phyloP scores from a whole-genome alignment of 352 stramenopile genomes.

The Phytophthora fragariaefolia region DNA sequence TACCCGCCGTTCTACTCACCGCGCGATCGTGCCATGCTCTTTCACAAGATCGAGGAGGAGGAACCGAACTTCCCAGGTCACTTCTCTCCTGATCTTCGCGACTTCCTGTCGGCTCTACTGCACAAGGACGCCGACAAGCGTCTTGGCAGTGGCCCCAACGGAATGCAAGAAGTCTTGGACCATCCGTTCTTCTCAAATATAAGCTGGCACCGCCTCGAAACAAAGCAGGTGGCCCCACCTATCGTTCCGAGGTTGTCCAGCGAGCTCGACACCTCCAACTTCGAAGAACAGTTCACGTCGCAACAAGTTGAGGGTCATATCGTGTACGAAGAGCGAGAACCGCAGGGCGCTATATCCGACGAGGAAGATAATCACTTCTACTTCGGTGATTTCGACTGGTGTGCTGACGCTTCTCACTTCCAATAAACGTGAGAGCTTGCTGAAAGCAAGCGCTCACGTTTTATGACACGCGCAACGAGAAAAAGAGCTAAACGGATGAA shows the following conservation, averaged over 20 bases:
- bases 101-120: conserved; percentile 67
- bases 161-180: conserved; percentile 77
- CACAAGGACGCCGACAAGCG: conserved; percentile 67
- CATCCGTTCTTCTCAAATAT: conserved; percentile 80
- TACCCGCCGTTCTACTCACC: conserved; percentile 94
- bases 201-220: conserved; percentile 79
- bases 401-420: conserved; percentile 57
- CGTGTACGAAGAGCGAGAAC: conserved; percentile 61
- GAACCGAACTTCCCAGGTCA: conserved; percentile 93
- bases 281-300: conserved; percentile 77
- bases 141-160: conserved; percentile 57
- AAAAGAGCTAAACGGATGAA: conserved; percentile 12
- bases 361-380: conserved; percentile 45
- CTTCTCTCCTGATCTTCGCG: conserved; percentile 71
- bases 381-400: conserved; percentile 86
- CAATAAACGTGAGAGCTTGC: conserved; percentile 18
- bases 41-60: conserved; percentile 96
- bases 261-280: conserved; percentile 72
- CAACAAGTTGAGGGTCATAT: conserved; percentile 70
- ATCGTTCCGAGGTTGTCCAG: conserved; percentile 55
- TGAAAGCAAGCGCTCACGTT: background rate
- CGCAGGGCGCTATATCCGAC: conserved; percentile 27
- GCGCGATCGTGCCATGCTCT: conserved; percentile 92
- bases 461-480: background rate
- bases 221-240: conserved; percentile 75